Conservation (phyloP, 768 basidiomycete species). For the Podaxis sp. region DNA sequence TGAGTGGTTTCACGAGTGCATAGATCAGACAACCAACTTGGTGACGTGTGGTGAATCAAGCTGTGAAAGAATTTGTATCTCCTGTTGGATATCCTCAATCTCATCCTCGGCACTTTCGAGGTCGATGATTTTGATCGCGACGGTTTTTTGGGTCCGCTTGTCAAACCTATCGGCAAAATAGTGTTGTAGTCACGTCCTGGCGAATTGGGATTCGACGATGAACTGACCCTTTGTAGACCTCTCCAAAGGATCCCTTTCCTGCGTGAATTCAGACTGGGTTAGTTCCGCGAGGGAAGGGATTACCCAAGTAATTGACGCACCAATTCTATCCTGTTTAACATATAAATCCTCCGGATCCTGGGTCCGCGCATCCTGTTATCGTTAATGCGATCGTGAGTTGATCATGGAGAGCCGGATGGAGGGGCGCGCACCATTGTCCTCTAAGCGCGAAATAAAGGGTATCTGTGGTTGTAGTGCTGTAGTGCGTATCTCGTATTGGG, state of each 20-base stretch:
- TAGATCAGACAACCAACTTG: constrained; percentile 56
- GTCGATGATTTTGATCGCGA: constrained; percentile 99
- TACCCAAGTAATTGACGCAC: constrained; percentile 38
- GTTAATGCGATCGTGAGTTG: constrained; percentile 26
- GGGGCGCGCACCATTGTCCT: constrained; percentile 26
- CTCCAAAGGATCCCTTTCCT: constrained; percentile 99
- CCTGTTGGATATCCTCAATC: constrained; percentile 99
- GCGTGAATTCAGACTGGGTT: constrained; percentile 17
- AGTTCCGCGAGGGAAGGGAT: constrained; percentile 11
- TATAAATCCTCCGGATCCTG: constrained; percentile 97
- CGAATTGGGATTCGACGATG: constrained; percentile 13
- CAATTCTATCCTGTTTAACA: constrained; percentile 96
- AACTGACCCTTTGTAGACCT: constrained; percentile 95
- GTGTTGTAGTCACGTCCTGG: constrained; percentile 16
- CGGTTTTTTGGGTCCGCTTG: constrained; percentile 92
- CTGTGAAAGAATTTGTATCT: constrained; percentile 97
- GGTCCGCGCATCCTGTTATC: constrained; percentile 56
- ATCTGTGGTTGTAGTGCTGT: neutral
- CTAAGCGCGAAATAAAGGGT: constrained; percentile 15
- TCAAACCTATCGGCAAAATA: constrained; percentile 65
- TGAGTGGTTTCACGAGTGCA: constrained; percentile 17
- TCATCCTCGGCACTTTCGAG: constrained; percentile 99
- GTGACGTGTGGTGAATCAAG: constrained; percentile 96
- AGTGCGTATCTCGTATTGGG: constrained; percentile 25
- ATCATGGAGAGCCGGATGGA: constrained; percentile 13